phyloP scores from a whole-genome alignment of 208 protist genomes.

The Leishmania tarentolae region DNA sequence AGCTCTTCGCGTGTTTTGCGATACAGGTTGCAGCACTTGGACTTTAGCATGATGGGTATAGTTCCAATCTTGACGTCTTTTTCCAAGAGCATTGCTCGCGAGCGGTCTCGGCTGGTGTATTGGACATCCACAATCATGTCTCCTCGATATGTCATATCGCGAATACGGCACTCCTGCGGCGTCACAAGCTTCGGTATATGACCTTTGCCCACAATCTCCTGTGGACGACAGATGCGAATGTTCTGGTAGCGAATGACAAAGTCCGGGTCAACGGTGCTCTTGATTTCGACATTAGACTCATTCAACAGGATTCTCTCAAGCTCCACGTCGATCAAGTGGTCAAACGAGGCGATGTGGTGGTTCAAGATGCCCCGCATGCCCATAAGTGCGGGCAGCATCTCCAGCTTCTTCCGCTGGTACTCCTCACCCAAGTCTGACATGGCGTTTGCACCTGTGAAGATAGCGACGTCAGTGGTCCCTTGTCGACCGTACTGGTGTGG shows the following conservation, averaged over 20 bases:
- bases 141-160: constrained; percentile 95
- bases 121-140: constrained; percentile 90
- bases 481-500: not conserved
- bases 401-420: constrained; percentile 77
- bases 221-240: constrained; percentile 78
- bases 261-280: constrained; percentile 84
- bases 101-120: constrained; percentile 76
- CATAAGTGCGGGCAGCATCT: constrained; percentile 81
- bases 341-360: constrained; percentile 90
- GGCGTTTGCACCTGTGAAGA: not conserved
- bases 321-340: constrained; percentile 88
- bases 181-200: constrained; percentile 77
- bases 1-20: constrained; percentile 93
- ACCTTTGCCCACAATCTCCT: constrained; percentile 84
- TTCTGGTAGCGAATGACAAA: constrained; percentile 89
- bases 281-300: constrained; percentile 89
- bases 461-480: too few relatives aligned
- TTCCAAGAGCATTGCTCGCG: constrained; percentile 57
- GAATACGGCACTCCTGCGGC: constrained; percentile 96
- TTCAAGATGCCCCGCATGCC: constrained; percentile 88
- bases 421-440: constrained; percentile 40
- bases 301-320: constrained; percentile 87
- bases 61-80: constrained; percentile 95
- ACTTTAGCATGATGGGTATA: constrained; percentile 99
- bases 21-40: constrained; percentile 95